Evolutionary conservation across 2,329 filamentous ascomycete species (phyloP).

Genomic region (Xylaria digitata): DNA sequence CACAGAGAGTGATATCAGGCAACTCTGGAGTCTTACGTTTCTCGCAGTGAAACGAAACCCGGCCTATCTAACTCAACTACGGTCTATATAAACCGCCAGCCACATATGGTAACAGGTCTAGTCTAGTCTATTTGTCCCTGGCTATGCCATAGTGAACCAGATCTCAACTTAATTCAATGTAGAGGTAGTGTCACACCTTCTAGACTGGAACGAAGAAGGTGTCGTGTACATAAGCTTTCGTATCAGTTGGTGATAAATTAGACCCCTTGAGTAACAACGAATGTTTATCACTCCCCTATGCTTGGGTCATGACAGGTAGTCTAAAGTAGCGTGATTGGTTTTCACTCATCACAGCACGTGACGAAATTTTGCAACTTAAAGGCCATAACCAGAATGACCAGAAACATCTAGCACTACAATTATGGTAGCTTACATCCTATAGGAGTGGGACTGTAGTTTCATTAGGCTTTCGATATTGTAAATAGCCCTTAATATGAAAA

Average conservation of each 20-base stretch:
- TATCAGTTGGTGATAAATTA: too few relatives aligned
- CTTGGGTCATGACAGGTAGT: too few relatives aligned
- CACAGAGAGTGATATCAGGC: conserved; percentile 64
- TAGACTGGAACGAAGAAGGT: too few relatives aligned
- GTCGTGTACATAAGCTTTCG: too few relatives aligned
- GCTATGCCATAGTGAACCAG: too few relatives aligned
- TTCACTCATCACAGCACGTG: background rate
- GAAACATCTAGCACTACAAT: background rate
- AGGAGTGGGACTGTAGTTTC: background rate
- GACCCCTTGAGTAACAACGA: too few relatives aligned
- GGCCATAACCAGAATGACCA: too few relatives aligned
- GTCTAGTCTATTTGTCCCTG: background rate
- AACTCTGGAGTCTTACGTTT: conserved; percentile 70
- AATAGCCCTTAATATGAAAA: background rate
- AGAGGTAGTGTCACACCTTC: too few relatives aligned
- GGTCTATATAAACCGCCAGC: background rate
- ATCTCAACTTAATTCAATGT: background rate
- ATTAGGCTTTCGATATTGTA: background rate
- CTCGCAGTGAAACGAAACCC: conserved; percentile 62
- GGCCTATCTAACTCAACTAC: conserved; percentile 16
- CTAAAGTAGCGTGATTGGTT: background rate
- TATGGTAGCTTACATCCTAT: background rate
- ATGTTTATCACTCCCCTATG: too few relatives aligned
- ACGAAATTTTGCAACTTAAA: background rate
- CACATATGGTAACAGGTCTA: background rate